Base-by-base conservation (phyloP, 2,329 filamentous ascomycete genomes). In the Juglanconis oblonga region DNA sequence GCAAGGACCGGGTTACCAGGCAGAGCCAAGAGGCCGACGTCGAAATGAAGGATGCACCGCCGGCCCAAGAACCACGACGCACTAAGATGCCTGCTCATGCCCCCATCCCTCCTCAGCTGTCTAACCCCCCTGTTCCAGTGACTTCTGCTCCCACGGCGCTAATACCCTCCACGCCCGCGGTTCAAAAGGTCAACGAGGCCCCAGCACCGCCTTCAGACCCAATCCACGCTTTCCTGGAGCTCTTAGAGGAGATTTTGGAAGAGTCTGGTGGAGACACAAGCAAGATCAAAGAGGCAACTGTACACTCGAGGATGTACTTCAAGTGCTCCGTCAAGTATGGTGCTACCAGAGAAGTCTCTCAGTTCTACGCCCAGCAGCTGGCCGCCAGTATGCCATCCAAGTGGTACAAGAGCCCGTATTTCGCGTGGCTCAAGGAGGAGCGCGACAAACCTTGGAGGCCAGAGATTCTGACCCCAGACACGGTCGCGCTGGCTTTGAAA, bases 321-420 rank as follows among this genome's bases (percentile, higher is more conserved):
- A 70, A 70, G n/a, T 77, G 79, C 66, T 78, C 69, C 51, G 73
- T 82, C 9, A 73, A 73, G 3, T 78, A 79, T 51, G 52, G 56
- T 4, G 67, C 63, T 0, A 69, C 73, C 3, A 58, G 69, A 42
- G 77, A 82, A 42, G 67, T 83, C 3, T 66, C 80, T 2, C 71
- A 76, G 11, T 82, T 79, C 62, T 78, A 80, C 56, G 73, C 79
- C 1, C 65, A 64, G 4, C 73, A 74, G 5, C 70, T 85, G 5
- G 63, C 79, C 1, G 57, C 67, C 2, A 63, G 62, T 3, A 67
- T 81, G 1, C 71, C 73, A 42, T 65, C 67, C 4, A 64, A 70
- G 24, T 80, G 75, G 66, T 64, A 67, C 3, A 57, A 59, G 0
- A 71, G 70, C 8, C 69, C 69, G 0, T 68, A 76, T 32, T 73